Percentiles rank a stretch among this genome's conserved stretches.
These are phyloP conservation scores for Trichoderma brevicompactum DNA, from an alignment of 2,329 filamentous ascomycete genomes.

Conservation along the genomic window DNA sequence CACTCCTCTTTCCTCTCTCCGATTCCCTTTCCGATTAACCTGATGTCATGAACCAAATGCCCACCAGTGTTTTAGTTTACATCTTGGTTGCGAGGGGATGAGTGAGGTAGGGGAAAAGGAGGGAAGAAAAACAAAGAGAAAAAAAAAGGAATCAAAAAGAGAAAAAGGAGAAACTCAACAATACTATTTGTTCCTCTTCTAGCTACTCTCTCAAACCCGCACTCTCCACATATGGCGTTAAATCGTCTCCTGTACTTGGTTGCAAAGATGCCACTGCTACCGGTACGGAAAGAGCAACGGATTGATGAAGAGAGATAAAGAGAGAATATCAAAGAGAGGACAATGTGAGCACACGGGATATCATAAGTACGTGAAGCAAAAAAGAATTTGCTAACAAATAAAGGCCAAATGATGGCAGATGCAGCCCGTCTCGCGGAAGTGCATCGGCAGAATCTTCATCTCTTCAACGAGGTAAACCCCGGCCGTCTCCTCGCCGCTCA, in stretches of 20 bases:
- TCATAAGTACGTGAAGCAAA: constrained; percentile 23
- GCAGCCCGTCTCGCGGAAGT: constrained; percentile 15
- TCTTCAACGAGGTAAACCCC: neutral
- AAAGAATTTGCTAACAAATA: constrained; percentile 8
- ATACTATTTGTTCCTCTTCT: neutral
- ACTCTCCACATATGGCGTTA: neutral
- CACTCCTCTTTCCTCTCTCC: neutral
- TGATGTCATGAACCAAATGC: neutral
- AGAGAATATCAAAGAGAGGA: neutral
- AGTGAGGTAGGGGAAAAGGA: neutral
- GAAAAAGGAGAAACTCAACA: constrained; percentile 1
- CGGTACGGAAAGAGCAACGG: neutral
- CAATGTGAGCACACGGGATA: constrained; percentile 21
- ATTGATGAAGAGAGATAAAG: neutral
- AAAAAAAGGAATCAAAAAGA: neutral
- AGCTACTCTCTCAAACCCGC: neutral
- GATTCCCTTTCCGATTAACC: neutral
- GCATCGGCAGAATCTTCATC: constrained; percentile 1
- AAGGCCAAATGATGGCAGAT: constrained; percentile 2
- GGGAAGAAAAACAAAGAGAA: neutral
- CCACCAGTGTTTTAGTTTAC: neutral
- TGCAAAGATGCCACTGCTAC: neutral
- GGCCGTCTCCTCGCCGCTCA: neutral
- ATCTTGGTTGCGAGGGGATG: neutral
- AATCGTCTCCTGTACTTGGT: neutral